Evolutionary conservation across 208 protist genomes (phyloP).

Genomic region (Novymonas esmeraldas): DNA sequence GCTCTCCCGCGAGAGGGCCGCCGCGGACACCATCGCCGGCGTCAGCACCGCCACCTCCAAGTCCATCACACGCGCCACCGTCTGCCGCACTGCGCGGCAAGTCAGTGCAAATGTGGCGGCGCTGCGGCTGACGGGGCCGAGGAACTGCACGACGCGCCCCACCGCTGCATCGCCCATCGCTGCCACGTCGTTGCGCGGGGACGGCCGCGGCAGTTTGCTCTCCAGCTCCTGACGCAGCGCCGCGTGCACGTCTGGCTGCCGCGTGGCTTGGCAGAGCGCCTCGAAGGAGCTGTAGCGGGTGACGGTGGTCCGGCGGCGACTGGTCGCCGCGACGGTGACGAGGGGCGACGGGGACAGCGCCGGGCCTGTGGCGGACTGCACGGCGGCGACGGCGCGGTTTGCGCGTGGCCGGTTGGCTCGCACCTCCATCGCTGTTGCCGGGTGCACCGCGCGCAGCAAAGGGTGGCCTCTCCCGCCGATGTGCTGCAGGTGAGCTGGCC

Average conservation of each 20-base stretch:
- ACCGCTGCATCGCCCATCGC: slow-evolving; percentile 38
- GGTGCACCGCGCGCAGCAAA: background rate
- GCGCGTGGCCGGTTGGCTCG: slow-evolving; percentile 15
- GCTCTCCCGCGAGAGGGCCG: slow-evolving; percentile 19
- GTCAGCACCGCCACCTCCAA: slow-evolving; percentile 46
- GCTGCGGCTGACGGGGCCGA: slow-evolving; percentile 23
- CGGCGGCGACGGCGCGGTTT: slow-evolving; percentile 72
- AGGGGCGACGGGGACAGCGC: slow-evolving; percentile 31
- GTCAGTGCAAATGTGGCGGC: slow-evolving; percentile 40
- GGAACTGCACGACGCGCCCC: slow-evolving; percentile 42
- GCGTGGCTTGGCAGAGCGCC: slow-evolving; percentile 28
- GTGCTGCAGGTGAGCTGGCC: too few species aligned
- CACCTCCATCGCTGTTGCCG: slow-evolving; percentile 9
- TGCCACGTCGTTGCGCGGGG: slow-evolving; percentile 49
- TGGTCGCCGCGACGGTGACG: background rate
- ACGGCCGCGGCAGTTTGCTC: slow-evolving; percentile 35
- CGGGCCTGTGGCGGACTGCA: slow-evolving; percentile 39
- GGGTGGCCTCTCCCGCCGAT: too few species aligned
- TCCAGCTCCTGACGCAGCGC: slow-evolving; percentile 39
- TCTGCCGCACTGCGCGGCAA: slow-evolving; percentile 53
- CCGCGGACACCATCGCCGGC: slow-evolving; percentile 36
- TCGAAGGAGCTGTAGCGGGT: slow-evolving; percentile 48
- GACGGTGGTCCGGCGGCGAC: slow-evolving; percentile 5
- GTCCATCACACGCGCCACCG: slow-evolving; percentile 22
- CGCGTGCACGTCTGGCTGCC: slow-evolving; percentile 38